Evolutionary conservation across 2,329 filamentous ascomycete species (phyloP).

Genomic region (Cryphonectria carpinicola): DNA sequence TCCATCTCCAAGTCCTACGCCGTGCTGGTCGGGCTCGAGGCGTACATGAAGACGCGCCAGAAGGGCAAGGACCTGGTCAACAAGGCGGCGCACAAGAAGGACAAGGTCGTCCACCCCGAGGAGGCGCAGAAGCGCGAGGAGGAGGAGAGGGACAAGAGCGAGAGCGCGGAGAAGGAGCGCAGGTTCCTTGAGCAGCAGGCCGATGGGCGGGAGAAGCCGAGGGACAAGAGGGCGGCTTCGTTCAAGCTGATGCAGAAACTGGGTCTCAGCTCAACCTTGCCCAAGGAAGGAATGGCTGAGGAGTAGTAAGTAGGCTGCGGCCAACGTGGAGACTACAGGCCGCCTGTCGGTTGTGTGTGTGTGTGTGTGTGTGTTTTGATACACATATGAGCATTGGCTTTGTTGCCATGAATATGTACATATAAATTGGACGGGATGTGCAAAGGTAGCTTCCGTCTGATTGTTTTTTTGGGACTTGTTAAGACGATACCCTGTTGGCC

Average conservation of each 20-base stretch:
- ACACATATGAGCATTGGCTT: neutral
- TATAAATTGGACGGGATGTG: neutral
- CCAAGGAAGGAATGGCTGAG: slow-evolving; percentile 27
- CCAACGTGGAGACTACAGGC: neutral
- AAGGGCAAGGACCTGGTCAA: slow-evolving; percentile 62
- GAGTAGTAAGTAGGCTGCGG: neutral
- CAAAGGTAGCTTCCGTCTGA: neutral
- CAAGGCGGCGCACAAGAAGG: slow-evolving; percentile 56
- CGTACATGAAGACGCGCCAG: slow-evolving; percentile 71
- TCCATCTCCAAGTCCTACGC: slow-evolving; percentile 82
- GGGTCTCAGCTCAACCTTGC: slow-evolving; percentile 38
- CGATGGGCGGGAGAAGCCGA: slow-evolving; percentile 37
- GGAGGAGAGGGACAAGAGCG: slow-evolving; percentile 61
- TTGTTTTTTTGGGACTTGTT: neutral
- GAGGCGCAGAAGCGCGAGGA: slow-evolving; percentile 61
- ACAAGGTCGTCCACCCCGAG: slow-evolving; percentile 65
- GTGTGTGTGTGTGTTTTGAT: neutral
- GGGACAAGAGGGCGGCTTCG: slow-evolving; percentile 33
- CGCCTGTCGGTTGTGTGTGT: neutral
- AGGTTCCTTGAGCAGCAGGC: slow-evolving; percentile 46
- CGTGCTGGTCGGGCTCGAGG: slow-evolving; percentile 80
- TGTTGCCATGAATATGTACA: neutral
- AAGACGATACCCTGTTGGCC: slow-evolving; percentile 12
- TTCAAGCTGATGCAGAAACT: slow-evolving; percentile 47
- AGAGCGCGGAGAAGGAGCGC: slow-evolving; percentile 59